Evolutionary conservation across 495 filamentous ascomycete species (phyloP).

Genomic region (Aspergillus coremiiformis): DNA sequence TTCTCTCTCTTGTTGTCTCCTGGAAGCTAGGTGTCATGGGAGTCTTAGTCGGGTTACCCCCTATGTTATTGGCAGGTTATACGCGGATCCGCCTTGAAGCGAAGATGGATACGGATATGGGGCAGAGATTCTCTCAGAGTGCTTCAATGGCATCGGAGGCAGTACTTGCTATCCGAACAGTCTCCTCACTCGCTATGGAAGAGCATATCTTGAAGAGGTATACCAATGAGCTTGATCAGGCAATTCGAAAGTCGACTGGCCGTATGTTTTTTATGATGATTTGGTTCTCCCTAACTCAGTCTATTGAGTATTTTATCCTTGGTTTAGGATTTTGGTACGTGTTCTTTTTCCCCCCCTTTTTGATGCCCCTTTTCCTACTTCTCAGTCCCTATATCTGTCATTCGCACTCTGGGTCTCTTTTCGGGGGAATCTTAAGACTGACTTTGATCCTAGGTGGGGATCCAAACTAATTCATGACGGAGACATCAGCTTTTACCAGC

Average conservation of each 20-base stretch:
- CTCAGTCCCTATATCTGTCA: neutral
- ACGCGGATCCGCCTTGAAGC: constrained; percentile 37
- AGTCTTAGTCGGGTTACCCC: constrained; percentile 43
- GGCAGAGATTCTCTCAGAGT: constrained; percentile 42
- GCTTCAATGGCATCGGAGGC: constrained; percentile 49
- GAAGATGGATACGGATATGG: constrained; percentile 44
- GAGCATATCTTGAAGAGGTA: constrained; percentile 38
- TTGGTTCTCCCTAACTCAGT: constrained; percentile 20
- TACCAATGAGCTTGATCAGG: constrained; percentile 29
- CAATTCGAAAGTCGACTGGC: neutral
- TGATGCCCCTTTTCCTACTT: neutral
- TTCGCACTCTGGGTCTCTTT: too few species aligned
- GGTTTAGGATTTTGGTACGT: constrained; percentile 49
- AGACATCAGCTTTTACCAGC: constrained; percentile 20
- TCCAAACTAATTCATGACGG: constrained; percentile 4
- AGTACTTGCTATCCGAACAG: constrained; percentile 47
- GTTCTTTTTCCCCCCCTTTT: neutral
- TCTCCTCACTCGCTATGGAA: constrained; percentile 49
- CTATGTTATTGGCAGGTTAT: constrained; percentile 45
- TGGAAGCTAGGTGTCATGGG: constrained; percentile 53
- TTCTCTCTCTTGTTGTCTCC: constrained; percentile 27
- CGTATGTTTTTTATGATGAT: constrained; percentile 9
- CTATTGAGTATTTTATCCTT: constrained; percentile 38
- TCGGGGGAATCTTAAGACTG: neutral
- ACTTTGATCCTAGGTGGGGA: neutral